These are phyloP conservation scores for Cutaneotrichosporon dermatis DNA, from an alignment of 1,284 basidiomycete species.

Conservation along the genomic window DNA sequence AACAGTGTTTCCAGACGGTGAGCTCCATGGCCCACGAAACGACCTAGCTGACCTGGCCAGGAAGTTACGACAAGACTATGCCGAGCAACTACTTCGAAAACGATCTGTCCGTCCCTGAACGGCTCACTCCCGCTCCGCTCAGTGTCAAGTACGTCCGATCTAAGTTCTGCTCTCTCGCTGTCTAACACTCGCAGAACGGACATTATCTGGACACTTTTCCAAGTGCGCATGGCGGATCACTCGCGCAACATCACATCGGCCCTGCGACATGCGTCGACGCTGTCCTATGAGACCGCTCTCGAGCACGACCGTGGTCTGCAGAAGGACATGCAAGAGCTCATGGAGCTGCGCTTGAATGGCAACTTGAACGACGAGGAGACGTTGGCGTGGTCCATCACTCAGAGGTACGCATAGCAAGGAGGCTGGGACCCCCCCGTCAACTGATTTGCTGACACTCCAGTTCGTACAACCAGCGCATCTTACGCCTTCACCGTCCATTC, in stretches of 20 bases:
- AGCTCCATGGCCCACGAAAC: not conserved
- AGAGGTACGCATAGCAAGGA: not conserved
- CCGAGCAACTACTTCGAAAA: not conserved
- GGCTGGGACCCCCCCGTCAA: too few relatives aligned
- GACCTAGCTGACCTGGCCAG: not conserved
- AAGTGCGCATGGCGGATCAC: not conserved
- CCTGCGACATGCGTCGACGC: not conserved
- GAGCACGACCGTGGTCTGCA: not conserved
- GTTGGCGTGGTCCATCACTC: not conserved
- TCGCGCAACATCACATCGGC: not conserved
- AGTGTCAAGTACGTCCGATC: not conserved
- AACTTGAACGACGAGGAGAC: slow-evolving; percentile 1
- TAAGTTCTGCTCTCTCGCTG: too few relatives aligned
- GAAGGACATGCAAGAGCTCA: slow-evolving; percentile 1
- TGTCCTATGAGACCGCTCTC: not conserved
- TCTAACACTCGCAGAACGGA: not conserved
- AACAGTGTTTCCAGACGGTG: not conserved
- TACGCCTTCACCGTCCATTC: not conserved
- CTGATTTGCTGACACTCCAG: not conserved
- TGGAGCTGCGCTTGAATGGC: not conserved
- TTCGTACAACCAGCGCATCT: not conserved
- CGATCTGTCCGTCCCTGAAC: not conserved
- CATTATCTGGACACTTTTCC: not conserved
- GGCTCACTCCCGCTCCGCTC: not conserved
- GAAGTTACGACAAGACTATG: slow-evolving; percentile 1